Evolutionary conservation across 805 yeast genomes (phyloP).

Genomic region (Brettanomyces bruxellensis): DNA sequence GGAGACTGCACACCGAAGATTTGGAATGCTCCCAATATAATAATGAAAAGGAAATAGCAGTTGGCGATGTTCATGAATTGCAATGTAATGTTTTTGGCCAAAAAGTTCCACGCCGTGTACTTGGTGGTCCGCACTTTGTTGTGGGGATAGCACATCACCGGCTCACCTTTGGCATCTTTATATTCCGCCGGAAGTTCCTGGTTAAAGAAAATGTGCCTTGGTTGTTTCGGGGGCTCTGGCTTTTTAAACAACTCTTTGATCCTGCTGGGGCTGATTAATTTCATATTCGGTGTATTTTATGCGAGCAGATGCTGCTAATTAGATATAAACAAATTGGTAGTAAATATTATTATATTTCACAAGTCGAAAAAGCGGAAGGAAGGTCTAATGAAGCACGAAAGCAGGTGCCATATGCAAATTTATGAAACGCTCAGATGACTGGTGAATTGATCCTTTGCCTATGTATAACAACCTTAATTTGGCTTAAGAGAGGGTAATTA

Average conservation of each 20-base stretch:
- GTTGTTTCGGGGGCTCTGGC: conserved; percentile 4
- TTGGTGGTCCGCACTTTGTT: conserved; percentile 57
- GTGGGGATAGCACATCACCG: conserved; percentile 32
- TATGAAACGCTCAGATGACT: too few relatives aligned
- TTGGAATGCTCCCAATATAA: conserved; percentile 50
- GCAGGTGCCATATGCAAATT: too few relatives aligned
- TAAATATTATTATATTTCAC: too few relatives aligned
- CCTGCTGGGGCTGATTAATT: too few relatives aligned
- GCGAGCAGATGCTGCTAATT: too few relatives aligned
- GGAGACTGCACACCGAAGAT: conserved; percentile 70
- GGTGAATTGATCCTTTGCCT: too few relatives aligned
- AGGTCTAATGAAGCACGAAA: too few relatives aligned
- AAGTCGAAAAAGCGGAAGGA: too few relatives aligned
- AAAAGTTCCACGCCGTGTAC: conserved; percentile 48
- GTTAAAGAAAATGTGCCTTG: conserved; percentile 48
- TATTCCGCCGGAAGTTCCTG: conserved; percentile 50
- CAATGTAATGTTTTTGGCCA: conserved; percentile 45
- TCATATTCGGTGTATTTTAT: too few relatives aligned
- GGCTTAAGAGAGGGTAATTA: too few relatives aligned
- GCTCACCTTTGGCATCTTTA: conserved; percentile 46
- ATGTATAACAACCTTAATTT: too few relatives aligned
- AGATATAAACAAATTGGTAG: too few relatives aligned
- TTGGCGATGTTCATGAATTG: conserved; percentile 57
- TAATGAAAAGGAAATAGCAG: conserved; percentile 44
- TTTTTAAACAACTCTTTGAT: background rate